Evolutionary conservation across 129 eudicot species (phyloP).

Genomic region (Tagetes erecta): DNA sequence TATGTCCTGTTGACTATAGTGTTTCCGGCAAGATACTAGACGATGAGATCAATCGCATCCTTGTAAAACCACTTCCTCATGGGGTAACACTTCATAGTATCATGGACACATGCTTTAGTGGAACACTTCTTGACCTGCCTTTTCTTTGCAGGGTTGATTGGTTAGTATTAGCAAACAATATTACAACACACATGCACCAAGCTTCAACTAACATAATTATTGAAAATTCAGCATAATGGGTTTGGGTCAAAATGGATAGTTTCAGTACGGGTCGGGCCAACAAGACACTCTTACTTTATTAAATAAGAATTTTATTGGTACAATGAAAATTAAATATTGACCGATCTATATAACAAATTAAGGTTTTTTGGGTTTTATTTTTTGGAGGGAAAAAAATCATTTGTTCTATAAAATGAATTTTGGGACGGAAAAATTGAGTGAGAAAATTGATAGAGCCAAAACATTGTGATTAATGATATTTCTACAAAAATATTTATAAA

Average conservation of each 20-base stretch:
- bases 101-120: constrained; percentile 71
- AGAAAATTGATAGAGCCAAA: too few species aligned
- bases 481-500: too few species aligned
- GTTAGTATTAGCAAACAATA: constrained; percentile 34
- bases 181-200: neutral
- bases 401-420: too few species aligned
- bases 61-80: constrained; percentile 66
- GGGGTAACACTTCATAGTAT: constrained; percentile 69
- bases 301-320: too few species aligned
- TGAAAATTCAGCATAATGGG: neutral
- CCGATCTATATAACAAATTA: neutral
- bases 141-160: constrained; percentile 51
- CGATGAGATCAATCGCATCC: constrained; percentile 65
- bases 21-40: constrained; percentile 67
- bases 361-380: too few species aligned
- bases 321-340: neutral
- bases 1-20: constrained; percentile 69
- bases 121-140: constrained; percentile 67
- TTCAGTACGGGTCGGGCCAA: neutral
- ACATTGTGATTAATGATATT: too few species aligned
- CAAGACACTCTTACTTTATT: neutral
- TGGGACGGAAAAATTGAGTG: too few species aligned
- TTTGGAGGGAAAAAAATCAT: too few species aligned
- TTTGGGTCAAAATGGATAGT: neutral
- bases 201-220: neutral